Conservation (phyloP, 768 basidiomycete species). For the Psilocybe subaeruginosa region DNA sequence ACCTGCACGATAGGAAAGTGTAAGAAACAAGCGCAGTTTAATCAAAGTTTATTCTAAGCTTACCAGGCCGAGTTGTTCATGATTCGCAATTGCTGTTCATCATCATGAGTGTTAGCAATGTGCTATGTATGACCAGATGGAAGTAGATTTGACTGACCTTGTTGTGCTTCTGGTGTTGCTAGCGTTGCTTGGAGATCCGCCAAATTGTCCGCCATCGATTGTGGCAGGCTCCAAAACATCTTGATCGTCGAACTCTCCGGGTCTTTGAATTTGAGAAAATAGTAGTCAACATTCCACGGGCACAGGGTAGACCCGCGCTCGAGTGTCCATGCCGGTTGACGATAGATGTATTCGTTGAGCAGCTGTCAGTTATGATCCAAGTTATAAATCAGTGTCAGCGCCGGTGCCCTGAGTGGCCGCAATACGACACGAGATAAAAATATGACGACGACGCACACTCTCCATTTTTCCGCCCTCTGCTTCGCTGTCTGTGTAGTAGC, state of each 20-base stretch:
- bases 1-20: too few species aligned
- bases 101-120: not conserved
- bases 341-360: slow-evolving; percentile 2
- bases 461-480: slow-evolving; percentile 8
- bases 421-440: not conserved
- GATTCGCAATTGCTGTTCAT: slow-evolving; percentile 2
- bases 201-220: not conserved
- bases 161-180: slow-evolving; percentile 7
- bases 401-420: too few species aligned
- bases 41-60: not conserved
- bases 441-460: not conserved
- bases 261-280: slow-evolving; percentile 9
- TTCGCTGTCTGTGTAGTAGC: slow-evolving; percentile 2
- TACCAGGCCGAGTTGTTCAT: not conserved
- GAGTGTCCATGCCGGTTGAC: slow-evolving; percentile 1
- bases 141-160: slow-evolving; percentile 1
- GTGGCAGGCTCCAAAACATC: slow-evolving; percentile 6
- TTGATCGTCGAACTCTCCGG: not conserved
- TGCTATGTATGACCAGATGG: too few species aligned
- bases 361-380: not conserved
- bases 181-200: not conserved
- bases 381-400: not conserved
- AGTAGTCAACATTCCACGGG: slow-evolving; percentile 10
- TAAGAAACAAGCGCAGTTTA: not conserved
- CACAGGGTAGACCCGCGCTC: slow-evolving; percentile 8